Percentiles rank a stretch among this genome's conserved stretches.
phyloP scores from a whole-genome alignment of 768 basidiomycete species.

The Termitomyces sp. region DNA sequence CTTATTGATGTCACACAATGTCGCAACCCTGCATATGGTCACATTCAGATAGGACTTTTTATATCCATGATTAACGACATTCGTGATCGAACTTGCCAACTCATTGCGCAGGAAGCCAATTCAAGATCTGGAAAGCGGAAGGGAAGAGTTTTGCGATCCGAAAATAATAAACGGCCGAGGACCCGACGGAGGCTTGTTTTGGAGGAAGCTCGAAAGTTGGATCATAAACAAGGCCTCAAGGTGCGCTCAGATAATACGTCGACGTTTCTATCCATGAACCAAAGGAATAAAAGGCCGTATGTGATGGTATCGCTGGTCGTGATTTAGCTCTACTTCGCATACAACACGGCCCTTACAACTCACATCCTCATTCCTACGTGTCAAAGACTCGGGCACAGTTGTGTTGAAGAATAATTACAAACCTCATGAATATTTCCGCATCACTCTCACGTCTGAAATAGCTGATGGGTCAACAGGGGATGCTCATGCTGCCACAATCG shows the following conservation, averaged over 20 bases:
- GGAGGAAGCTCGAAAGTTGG: background rate
- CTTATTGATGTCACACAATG: background rate
- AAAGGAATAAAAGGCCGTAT: background rate
- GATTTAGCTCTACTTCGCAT: slow-evolving; percentile 1
- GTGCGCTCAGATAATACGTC: background rate
- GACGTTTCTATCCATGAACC: background rate
- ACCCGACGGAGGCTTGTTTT: background rate
- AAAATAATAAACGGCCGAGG: background rate
- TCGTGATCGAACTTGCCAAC: background rate
- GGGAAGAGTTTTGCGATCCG: background rate
- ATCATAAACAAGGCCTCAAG: background rate
- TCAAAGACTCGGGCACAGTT: background rate
- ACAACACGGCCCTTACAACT: slow-evolving; percentile 5
- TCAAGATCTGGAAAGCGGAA: background rate
- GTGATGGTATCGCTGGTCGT: background rate
- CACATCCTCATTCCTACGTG: slow-evolving; percentile 11
- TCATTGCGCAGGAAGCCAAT: background rate
- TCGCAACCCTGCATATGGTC: background rate
- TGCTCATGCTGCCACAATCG: slow-evolving; percentile 10
- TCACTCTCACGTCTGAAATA: slow-evolving; percentile 12
- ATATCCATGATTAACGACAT: background rate
- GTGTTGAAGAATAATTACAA: background rate
- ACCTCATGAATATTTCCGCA: slow-evolving; percentile 8
- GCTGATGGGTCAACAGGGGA: slow-evolving; percentile 12
- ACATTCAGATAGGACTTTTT: slow-evolving; percentile 1